Evolutionary conservation across 805 yeast genomes (phyloP), one percentile per base, ranked within the genome.

Genomic region (Wickerhamiella spandovensis): DNA sequence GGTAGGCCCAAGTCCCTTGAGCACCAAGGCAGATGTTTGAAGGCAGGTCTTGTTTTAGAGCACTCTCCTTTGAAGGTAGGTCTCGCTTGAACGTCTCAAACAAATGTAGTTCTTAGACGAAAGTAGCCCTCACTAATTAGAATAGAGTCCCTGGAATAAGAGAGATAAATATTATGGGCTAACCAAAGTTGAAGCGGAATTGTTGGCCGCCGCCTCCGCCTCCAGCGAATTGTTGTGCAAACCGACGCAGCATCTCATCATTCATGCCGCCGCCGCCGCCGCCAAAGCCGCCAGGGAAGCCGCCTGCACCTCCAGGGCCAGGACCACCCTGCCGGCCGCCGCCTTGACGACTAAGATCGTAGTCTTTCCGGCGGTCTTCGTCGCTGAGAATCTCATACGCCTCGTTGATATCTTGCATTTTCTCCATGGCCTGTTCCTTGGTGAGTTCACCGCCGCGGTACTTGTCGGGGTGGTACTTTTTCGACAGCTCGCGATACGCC

Each of bases 401-500:
- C 61, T 84, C 86, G 65, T 90, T 92, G 55, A 90, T 84, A 50
- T 82, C 89, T 46, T 94, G 87, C 89, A 90, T 92, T 59, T 84
- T 85, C 47, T 71, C 71, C 65, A 87, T 95, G 37, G 83, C 82
- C 52, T 82, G 76, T 30, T 80, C 85, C 25, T 77, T 73, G 8
- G 80, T 71, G 53, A 82, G 63, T 38, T 81, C 85, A 1, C 24
- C 50, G 35, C 79, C 81, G 59, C 79, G 79, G 62, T 84, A 81
- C 64, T 90, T 92, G 66, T 90, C 98, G 0, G 98, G 98, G 62
- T 90, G 98, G 64, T 75, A 86, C 61, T 79, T 79, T 60, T 82
- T 81, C 35, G 92, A 82, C 60, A 81, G 76, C 7, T 79, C 72
- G 52, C 96, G 72, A 67, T 88, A 83, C 0, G 95, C 94, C 64